Conservation (phyloP, 2,329 filamentous ascomycete species). For the Anthostomella pinea region DNA sequence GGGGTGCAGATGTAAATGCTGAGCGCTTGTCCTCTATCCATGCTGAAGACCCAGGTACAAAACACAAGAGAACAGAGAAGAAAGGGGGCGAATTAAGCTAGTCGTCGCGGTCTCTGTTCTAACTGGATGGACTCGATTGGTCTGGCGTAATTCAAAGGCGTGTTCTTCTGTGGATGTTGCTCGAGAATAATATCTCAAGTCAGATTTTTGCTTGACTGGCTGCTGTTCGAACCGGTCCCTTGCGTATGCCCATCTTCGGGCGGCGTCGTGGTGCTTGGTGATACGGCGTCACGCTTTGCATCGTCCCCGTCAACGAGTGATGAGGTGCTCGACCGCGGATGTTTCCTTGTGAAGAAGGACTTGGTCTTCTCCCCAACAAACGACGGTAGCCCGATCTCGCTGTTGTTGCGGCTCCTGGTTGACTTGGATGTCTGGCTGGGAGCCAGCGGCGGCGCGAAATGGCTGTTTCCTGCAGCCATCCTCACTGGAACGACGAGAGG, state of each 20-base stretch:
- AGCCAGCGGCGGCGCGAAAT: slow-evolving; percentile 16
- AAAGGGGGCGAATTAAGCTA: neutral
- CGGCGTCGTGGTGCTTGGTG: neutral
- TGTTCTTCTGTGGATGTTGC: too few species aligned
- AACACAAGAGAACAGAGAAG: neutral
- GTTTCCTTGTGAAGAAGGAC: slow-evolving; percentile 37
- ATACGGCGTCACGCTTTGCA: slow-evolving; percentile 3
- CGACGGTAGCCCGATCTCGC: slow-evolving; percentile 27
- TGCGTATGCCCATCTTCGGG: neutral
- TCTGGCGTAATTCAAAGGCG: neutral
- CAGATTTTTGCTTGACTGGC: neutral
- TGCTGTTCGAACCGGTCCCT: neutral
- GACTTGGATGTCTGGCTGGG: slow-evolving; percentile 37
- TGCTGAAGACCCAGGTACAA: neutral
- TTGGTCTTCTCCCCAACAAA: slow-evolving; percentile 31
- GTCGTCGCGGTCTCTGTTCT: too few species aligned
- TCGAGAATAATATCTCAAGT: too few species aligned
- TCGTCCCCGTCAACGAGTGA: slow-evolving; percentile 14
- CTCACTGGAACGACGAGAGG: slow-evolving; percentile 21
- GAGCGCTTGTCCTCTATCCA: neutral
- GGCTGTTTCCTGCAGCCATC: slow-evolving; percentile 21
- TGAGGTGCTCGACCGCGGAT: slow-evolving; percentile 29
- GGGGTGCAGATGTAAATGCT: neutral
- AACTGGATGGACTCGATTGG: too few species aligned
- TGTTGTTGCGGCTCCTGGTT: slow-evolving; percentile 39